These are phyloP conservation scores for Leonotis leonurus DNA, from an alignment of 257 asterid species.

Conservation along the genomic window DNA sequence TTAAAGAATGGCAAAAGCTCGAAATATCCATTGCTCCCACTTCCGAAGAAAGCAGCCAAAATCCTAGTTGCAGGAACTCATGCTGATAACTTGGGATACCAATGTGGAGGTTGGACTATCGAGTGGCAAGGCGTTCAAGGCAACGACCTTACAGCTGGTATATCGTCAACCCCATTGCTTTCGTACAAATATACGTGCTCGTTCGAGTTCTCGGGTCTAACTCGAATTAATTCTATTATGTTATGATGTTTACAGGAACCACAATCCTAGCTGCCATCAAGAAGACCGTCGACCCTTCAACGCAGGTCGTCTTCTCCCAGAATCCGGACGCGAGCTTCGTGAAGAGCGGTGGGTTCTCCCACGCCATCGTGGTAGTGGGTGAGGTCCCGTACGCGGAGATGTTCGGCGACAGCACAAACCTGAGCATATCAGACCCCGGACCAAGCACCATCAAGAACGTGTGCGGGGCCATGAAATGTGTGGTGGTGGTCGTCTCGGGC, in stretches of 20 bases:
- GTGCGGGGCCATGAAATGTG: slow-evolving; percentile 53
- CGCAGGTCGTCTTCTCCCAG: slow-evolving; percentile 45
- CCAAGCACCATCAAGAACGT: slow-evolving; percentile 44
- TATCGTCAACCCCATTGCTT: background rate
- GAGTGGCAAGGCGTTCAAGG: slow-evolving; percentile 76
- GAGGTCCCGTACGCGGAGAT: slow-evolving; percentile 66
- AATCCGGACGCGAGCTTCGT: slow-evolving; percentile 48
- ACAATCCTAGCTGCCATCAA: slow-evolving; percentile 62
- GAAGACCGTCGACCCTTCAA: slow-evolving; percentile 66
- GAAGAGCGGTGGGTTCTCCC: slow-evolving; percentile 39
- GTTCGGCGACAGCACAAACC: slow-evolving; percentile 56
- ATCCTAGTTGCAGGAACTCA: slow-evolving; percentile 77
- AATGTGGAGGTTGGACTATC: slow-evolving; percentile 95
- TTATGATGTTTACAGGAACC: slow-evolving; percentile 42
- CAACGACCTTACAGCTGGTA: slow-evolving; percentile 68
- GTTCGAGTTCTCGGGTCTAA: background rate
- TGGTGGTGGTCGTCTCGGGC: slow-evolving; percentile 70
- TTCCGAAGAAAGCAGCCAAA: slow-evolving; percentile 55
- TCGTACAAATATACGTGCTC: background rate
- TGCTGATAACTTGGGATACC: slow-evolving; percentile 80
- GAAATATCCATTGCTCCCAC: slow-evolving; percentile 60
- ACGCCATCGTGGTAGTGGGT: slow-evolving; percentile 74
- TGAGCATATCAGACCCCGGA: slow-evolving; percentile 54
- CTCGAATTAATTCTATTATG: background rate
- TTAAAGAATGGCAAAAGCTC: slow-evolving; percentile 55